Evolutionary conservation across 1,284 basidiomycete species (phyloP).

Genomic region (Apiotrichum sp.): DNA sequence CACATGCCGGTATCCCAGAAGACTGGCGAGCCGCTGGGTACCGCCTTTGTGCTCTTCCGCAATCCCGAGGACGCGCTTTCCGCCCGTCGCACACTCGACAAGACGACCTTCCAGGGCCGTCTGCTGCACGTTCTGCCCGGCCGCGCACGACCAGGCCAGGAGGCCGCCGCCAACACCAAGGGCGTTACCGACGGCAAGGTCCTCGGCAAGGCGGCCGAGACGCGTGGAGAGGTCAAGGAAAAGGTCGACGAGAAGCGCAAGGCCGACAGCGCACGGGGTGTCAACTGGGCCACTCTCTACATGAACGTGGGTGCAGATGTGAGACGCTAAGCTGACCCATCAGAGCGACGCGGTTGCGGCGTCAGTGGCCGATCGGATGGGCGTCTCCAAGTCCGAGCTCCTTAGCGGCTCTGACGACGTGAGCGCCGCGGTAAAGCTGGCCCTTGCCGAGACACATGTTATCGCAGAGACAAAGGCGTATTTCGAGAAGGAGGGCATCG

Average conservation of each 20-base stretch:
- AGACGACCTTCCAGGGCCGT: conserved; percentile 83
- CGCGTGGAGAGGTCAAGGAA: conserved; percentile 62
- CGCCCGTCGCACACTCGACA: conserved; percentile 75
- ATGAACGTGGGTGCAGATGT: conserved; percentile 74
- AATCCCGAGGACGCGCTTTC: conserved; percentile 61
- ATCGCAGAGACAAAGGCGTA: conserved; percentile 91
- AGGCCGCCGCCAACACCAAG: conserved; percentile 51
- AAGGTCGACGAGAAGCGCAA: conserved; percentile 61
- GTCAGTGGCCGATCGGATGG: conserved; percentile 74
- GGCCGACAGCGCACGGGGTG: conserved; percentile 68
- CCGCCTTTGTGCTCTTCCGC: conserved; percentile 72
- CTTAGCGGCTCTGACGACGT: conserved; percentile 52
- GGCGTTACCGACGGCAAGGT: conserved; percentile 35
- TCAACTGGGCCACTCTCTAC: conserved; percentile 94
- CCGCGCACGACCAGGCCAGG: conserved; percentile 53
- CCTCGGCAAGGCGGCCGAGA: conserved; percentile 49
- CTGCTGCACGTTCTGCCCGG: conserved; percentile 82
- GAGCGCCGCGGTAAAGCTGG: conserved; percentile 73
- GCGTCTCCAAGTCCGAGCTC: conserved; percentile 77
- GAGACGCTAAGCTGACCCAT: not conserved
- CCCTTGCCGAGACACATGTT: conserved; percentile 86
- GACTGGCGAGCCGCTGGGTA: conserved; percentile 64
- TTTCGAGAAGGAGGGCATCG: conserved; percentile 59
- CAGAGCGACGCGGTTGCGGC: conserved; percentile 83
- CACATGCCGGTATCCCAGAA: conserved; percentile 71